Evolutionary conservation across 2,329 filamentous ascomycete genomes (phyloP).

Genomic region (Atkinsonella texensis): DNA sequence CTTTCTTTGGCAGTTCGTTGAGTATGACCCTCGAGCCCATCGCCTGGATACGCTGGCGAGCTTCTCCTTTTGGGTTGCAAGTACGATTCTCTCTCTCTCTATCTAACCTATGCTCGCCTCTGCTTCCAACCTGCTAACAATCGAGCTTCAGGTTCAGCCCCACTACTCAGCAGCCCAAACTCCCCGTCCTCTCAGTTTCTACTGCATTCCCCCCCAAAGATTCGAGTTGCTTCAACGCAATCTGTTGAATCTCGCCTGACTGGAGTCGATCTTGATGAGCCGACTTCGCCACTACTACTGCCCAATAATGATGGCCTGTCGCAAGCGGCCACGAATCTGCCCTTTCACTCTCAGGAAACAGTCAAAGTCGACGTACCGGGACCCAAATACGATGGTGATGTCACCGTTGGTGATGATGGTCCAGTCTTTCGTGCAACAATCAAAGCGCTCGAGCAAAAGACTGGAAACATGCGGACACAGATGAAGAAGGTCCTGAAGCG

Average conservation of each 20-base stretch:
- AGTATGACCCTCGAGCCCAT: constrained; percentile 91
- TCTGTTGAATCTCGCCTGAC: constrained; percentile 77
- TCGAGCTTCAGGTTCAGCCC: constrained; percentile 27
- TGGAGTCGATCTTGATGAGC: constrained; percentile 53
- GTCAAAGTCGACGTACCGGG: constrained; percentile 84
- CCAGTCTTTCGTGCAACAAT: constrained; percentile 94
- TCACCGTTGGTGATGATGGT: constrained; percentile 77
- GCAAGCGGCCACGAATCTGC: constrained; percentile 13
- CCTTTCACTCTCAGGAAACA: constrained; percentile 27
- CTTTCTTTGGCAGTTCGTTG: constrained; percentile 56
- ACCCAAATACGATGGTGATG: constrained; percentile 74
- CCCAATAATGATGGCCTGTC: constrained; percentile 24
- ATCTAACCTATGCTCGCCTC: no score
- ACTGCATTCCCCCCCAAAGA: constrained; percentile 59
- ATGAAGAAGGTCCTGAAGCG: constrained; percentile 95
- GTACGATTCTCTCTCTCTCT: constrained; percentile 29
- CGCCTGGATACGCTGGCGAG: constrained; percentile 76
- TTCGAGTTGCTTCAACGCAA: constrained; percentile 75
- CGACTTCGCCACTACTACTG: constrained; percentile 36
- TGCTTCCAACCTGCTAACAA: no score
- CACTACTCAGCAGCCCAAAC: constrained; percentile 42
- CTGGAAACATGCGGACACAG: constrained; percentile 79
- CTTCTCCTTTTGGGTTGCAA: constrained; percentile 93
- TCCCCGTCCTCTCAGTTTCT: constrained; percentile 64
- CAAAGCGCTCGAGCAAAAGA: constrained; percentile 93